Percentiles rank a stretch among this genome's conserved stretches.
Conservation (phyloP, 495 filamentous ascomycete species). For the Penicillium ucsense region DNA sequence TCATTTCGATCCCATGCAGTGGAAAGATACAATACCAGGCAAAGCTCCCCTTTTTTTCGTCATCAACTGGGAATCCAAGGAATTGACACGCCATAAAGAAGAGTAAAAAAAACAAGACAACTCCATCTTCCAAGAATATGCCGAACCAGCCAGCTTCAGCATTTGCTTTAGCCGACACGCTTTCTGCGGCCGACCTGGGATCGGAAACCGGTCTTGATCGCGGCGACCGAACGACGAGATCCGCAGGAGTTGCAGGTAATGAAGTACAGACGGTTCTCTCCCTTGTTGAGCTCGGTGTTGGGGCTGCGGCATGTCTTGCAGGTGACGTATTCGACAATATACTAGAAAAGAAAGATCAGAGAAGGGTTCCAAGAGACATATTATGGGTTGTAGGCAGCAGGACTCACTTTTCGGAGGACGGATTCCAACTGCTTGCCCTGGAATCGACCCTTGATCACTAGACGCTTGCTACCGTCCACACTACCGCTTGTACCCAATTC, state of each 20-base stretch:
- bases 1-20: constrained; percentile 8
- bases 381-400: constrained; percentile 13
- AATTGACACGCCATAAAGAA: constrained; percentile 16
- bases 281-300: constrained; percentile 94
- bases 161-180: constrained; percentile 34
- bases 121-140: constrained; percentile 10
- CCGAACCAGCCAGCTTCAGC: constrained; percentile 4
- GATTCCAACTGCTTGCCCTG: background rate
- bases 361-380: background rate
- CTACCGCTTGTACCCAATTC: constrained; percentile 94
- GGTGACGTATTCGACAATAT: constrained; percentile 82
- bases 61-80: constrained; percentile 5
- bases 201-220: constrained; percentile 99
- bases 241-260: constrained; percentile 83
- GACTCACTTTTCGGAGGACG: background rate
- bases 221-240: constrained; percentile 80
- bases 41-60: constrained; percentile 1
- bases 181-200: constrained; percentile 95
- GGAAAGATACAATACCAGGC: constrained; percentile 6
- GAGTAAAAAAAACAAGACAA: constrained; percentile 10
- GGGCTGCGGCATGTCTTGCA: constrained; percentile 95
- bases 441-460: constrained; percentile 89
- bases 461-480: constrained; percentile 81
- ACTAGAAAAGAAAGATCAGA: background rate
- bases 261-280: constrained; percentile 91